Percentiles rank a stretch among this genome's conserved stretches.
Evolutionary conservation across 371 early-diverging fungal species (phyloP).

Genomic region (Rhizopus sp.): DNA sequence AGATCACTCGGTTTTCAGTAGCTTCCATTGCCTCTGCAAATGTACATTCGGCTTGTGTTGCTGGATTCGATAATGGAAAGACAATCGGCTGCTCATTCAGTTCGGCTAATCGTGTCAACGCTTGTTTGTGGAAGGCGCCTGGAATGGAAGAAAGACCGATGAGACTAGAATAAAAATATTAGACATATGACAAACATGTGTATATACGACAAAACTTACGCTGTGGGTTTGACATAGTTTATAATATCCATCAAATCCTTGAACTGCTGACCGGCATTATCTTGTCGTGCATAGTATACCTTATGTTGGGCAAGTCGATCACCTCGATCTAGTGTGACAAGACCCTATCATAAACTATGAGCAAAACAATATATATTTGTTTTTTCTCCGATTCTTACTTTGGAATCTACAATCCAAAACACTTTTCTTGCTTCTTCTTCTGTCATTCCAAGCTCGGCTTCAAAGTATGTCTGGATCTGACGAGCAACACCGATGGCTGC

Average conservation of each 20-base stretch:
- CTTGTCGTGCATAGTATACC: conserved; percentile 75
- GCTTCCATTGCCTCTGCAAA: conserved; percentile 85
- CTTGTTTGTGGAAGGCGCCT: conserved; percentile 67
- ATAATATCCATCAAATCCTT: conserved; percentile 69
- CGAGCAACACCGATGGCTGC: conserved; percentile 91
- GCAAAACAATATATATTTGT: background rate
- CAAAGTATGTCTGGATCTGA: conserved; percentile 80
- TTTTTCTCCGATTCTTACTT: conserved; percentile 5
- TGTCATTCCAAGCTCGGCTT: conserved; percentile 61
- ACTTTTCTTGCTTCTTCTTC: conserved; percentile 73
- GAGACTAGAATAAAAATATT: conserved; percentile 34
- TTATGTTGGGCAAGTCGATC: conserved; percentile 86
- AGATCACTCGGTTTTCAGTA: conserved; percentile 84
- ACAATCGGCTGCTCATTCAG: conserved; percentile 85
- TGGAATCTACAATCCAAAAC: conserved; percentile 90
- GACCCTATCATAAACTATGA: conserved; percentile 39
- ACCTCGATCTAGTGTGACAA: conserved; percentile 84
- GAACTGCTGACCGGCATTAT: conserved; percentile 76
- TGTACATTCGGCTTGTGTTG: conserved; percentile 88
- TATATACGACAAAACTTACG: no score
- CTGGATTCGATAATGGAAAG: conserved; percentile 93
- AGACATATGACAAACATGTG: conserved; percentile 3
- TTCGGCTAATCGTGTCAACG: conserved; percentile 67
- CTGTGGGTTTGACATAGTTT: conserved; percentile 55
- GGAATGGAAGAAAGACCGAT: conserved; percentile 83